Evolutionary conservation across 2,329 filamentous ascomycete genomes (phyloP).

Genomic region (Colletotrichum sp.): DNA sequence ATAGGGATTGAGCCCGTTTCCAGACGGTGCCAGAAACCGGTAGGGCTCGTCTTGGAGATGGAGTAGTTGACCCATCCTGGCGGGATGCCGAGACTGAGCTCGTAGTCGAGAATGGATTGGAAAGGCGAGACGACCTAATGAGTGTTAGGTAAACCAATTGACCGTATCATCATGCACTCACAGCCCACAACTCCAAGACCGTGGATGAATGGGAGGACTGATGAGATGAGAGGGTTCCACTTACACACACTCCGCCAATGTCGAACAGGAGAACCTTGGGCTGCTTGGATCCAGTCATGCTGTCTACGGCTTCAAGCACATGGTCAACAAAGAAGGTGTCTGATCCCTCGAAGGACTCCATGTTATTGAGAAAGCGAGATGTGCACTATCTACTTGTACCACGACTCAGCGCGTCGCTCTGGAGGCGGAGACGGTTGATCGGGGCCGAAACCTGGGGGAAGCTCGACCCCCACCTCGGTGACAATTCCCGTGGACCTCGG

Average conservation of each 20-base stretch:
- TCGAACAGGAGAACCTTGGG: conserved; percentile 89
- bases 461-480: not conserved
- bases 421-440: not conserved
- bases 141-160: not conserved
- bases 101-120: conserved; percentile 91
- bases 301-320: conserved; percentile 33
- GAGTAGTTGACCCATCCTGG: conserved; percentile 91
- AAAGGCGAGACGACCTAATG: conserved; percentile 86
- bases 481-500: conserved; percentile 13
- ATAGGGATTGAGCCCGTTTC: conserved; percentile 84
- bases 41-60: conserved; percentile 78
- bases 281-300: conserved; percentile 49
- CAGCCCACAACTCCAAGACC: not conserved
- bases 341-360: conserved; percentile 14
- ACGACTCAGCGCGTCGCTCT: not conserved
- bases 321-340: conserved; percentile 28
- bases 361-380: not conserved
- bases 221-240: conserved; percentile 41
- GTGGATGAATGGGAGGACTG: not conserved
- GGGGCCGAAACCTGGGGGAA: conserved; percentile 16
- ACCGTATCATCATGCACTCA: not conserved
- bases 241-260: conserved; percentile 95
- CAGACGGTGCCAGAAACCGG: conserved; percentile 86
- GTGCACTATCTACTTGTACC: not conserved
- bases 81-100: conserved; percentile 76